phyloP scores from a whole-genome alignment of 495 filamentous ascomycete species.

The Diplogelasinospora grovesii region DNA sequence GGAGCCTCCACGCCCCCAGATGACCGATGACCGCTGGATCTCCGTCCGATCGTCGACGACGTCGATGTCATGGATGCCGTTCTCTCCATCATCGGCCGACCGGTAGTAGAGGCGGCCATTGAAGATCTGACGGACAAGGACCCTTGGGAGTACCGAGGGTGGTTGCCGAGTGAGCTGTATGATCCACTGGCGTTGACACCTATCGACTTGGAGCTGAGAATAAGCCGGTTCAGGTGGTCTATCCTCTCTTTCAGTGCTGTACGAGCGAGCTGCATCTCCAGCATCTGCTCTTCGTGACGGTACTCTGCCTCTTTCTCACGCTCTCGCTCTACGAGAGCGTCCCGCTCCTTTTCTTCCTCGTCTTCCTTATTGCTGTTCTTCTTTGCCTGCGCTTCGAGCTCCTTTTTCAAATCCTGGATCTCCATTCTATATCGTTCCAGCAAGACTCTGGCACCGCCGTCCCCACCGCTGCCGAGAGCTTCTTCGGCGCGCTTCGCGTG shows the following conservation, averaged over 20 bases:
- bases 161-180: conserved; percentile 64
- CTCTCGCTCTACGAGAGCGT: conserved; percentile 57
- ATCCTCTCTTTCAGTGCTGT: conserved; percentile 96
- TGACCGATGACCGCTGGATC: conserved; percentile 36
- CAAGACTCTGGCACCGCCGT: conserved; percentile 77
- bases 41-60: conserved; percentile 49
- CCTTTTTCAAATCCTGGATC: conserved; percentile 71
- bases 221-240: conserved; percentile 92
- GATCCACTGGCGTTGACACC: conserved; percentile 78
- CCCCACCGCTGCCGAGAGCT: conserved; percentile 65
- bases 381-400: conserved; percentile 73
- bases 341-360: conserved; percentile 53
- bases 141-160: conserved; percentile 55
- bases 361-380: conserved; percentile 54
- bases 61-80: conserved; percentile 61
- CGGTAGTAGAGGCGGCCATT: conserved; percentile 58
- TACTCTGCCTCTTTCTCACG: conserved; percentile 74
- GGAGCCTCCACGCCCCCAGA: conserved; percentile 30
- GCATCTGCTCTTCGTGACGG: conserved; percentile 92
- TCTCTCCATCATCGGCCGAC: conserved; percentile 51
- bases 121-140: conserved; percentile 68
- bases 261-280: conserved; percentile 94
- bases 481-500: conserved; percentile 95
- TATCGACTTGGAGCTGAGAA: conserved; percentile 88
- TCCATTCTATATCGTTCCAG: conserved; percentile 93